A percentile compares a stretch with the other conserved stretches of the same genome.
Evolutionary conservation across 2,329 filamentous ascomycete species (phyloP).

Genomic region (Tolypocladium capitatum): DNA sequence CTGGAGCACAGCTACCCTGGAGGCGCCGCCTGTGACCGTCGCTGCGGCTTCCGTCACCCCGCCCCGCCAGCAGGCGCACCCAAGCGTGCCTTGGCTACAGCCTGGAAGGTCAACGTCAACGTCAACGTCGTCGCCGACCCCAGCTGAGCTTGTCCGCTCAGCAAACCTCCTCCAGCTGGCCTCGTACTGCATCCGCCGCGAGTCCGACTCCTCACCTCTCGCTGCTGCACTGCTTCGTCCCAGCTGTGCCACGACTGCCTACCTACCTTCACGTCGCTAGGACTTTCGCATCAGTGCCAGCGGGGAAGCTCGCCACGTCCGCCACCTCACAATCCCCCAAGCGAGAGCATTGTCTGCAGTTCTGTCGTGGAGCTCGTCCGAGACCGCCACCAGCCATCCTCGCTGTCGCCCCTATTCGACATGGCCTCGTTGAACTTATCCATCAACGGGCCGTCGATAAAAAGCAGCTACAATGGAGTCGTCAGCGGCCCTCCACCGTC

Average conservation of each 20-base stretch:
- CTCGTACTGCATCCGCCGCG: conserved; percentile 1
- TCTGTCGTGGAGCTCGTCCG: background rate
- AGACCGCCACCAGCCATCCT: background rate
- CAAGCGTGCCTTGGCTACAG: background rate
- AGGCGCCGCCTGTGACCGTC: background rate
- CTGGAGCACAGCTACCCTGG: too few species aligned
- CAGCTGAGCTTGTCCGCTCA: conserved; percentile 5
- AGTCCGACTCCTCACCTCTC: conserved; percentile 1
- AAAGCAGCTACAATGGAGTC: conserved; percentile 58
- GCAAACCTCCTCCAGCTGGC: conserved; percentile 3
- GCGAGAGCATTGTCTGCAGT: background rate
- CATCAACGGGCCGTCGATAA: conserved; percentile 69
- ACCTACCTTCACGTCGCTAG: background rate
- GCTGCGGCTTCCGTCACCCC: conserved; percentile 1
- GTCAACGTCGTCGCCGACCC: conserved; percentile 6
- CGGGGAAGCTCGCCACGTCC: background rate
- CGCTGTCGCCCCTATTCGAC: conserved; percentile 7
- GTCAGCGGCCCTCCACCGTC: conserved; percentile 37
- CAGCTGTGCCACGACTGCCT: background rate
- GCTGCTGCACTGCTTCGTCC: background rate
- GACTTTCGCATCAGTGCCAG: background rate
- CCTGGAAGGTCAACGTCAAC: conserved; percentile 4
- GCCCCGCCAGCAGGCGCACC: conserved; percentile 3
- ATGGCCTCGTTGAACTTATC: conserved; percentile 78
- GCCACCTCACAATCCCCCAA: background rate